Base-by-base conservation (phyloP, 495 filamentous ascomycete species). In the Penicillium simplicissimum region DNA sequence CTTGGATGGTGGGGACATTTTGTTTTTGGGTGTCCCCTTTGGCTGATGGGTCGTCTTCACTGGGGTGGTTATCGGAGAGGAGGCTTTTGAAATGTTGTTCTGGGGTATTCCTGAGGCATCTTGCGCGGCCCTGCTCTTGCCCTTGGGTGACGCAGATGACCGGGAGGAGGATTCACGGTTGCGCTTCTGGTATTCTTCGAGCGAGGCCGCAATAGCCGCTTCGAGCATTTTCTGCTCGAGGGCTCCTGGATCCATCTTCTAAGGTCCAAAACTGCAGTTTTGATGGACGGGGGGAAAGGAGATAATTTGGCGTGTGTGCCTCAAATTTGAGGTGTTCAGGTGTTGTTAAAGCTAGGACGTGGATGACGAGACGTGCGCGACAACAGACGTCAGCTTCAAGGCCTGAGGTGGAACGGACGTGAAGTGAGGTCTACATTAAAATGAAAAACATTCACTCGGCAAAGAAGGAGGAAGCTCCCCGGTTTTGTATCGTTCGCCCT, bases 141-240 rank as follows among this genome's bases (percentile, higher is more conserved):
- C 33, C 2, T 53, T 8, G 13, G 25, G 15, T 28, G 25, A 13
- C 15, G 23, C 0, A 53, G 51, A 19, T 11, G 25, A 14, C 51
- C 10, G 36, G 2, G 37, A 23, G 9, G 51, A 35, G 1, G 51
- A 35, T n/a, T 14, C 17, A 11, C 21, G 37, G 13, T 23, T 23
- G 7, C 31, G 9, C 7, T 40, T 55, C 10, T 55, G 53, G 8
- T 13, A 25, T 0, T 55, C 53, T 11, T 42, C 4, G 23, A 55
- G 53, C 15, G 53, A 55, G 53, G 53, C 53, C 11, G 36, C 36
- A 19, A 55, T 42, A 9, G 53, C 53, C 14, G 53, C 53, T 25
- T 38, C 53, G 19, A 55, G 36, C 53, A 55, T 42, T n/a, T 40
- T 8, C 17, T 42, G 8, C 37, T 55, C 53, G 2, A 38, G 19